These are phyloP conservation scores for Pseudonitzschia pungens DNA, from an alignment of 108 stramenopile species.

Conservation along the genomic window DNA sequence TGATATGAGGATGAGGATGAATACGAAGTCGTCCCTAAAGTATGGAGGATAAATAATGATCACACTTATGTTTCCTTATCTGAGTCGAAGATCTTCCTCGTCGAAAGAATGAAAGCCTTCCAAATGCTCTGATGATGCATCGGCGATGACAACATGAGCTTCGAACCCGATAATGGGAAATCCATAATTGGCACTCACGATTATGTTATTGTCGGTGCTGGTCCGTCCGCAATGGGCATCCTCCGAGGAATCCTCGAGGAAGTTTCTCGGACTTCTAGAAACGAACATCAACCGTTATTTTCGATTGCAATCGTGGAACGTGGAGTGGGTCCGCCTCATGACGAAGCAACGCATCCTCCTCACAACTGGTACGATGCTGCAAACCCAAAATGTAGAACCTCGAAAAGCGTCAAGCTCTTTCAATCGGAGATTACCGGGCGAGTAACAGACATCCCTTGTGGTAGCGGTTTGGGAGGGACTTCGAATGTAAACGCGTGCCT, in stretches of 20 bases:
- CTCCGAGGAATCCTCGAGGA: conserved; percentile 52
- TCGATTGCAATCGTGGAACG: conserved; percentile 69
- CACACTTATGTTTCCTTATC: too few species aligned
- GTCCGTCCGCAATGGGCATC: conserved; percentile 73
- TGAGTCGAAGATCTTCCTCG: too few species aligned
- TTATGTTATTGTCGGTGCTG: conserved; percentile 70
- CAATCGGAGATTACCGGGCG: conserved; percentile 29
- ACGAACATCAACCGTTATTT: background rate
- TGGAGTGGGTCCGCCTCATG: conserved; percentile 33
- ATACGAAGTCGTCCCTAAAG: too few species aligned
- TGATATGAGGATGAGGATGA: too few species aligned
- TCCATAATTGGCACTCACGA: conserved; percentile 32
- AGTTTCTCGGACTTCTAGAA: background rate
- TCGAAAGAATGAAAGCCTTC: too few species aligned
- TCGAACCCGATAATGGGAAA: background rate
- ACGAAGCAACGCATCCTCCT: conserved; percentile 9
- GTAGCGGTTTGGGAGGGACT: conserved; percentile 63
- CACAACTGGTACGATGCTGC: conserved; percentile 37
- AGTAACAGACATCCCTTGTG: conserved; percentile 55
- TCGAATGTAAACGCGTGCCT: conserved; percentile 80
- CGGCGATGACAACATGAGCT: background rate
- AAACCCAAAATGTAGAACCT: background rate
- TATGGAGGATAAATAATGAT: too few species aligned
- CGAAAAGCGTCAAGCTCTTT: conserved; percentile 16
- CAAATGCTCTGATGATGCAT: background rate